Evolutionary conservation across 2,329 filamentous ascomycete species (phyloP), one percentile per base, ranked within the genome.

Genomic region (Verticillium nonalfalfae): DNA sequence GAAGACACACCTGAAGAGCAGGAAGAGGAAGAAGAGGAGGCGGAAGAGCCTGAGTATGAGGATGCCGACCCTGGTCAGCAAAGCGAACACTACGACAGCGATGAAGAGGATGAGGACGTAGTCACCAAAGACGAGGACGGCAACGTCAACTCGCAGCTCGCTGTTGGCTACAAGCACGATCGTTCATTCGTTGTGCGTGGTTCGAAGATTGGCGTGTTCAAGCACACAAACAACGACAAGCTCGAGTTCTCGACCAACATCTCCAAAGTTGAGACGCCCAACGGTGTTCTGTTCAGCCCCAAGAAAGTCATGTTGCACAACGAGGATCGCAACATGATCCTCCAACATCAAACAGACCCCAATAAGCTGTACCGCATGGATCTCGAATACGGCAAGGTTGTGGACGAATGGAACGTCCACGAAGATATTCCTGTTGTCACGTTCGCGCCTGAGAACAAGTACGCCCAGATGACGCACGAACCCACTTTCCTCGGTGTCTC

Each of bases 151-250:
- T 96, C 93, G 2, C 91, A 95, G 71, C 84, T 99, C 60, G 95
- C 95, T 13, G 95, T 99, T 59, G 95, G 95, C 61, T 97, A 97
- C 78, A 98, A 96, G 76, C 90, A 97, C 67, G 95, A 99, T 73
- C 87, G 95, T 63, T 98, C 95, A 0, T 99, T 98, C 69, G 95
- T 99, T 61, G 93, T 99, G 54, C 90, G 95, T 65, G 95, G 95
- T 36, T 95, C 93, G 68, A 97, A 98, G 83, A 99, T 99, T 73
- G 95, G 95, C 60, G 95, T 99, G 50, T 99, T 99, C 84, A 98
- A 96, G 75, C 95, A 99, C 72, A 97, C 93, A 0, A 82, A 88
- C 0, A 91, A 96, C 77, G 96, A 98, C 73, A 89, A 94, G 66
- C 84, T 99, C 15, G 91, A 98, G 73, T 99, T 98, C 75, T 92